Evolutionary conservation across 495 filamentous ascomycete species (phyloP), one percentile per base, ranked within the genome.

Genomic region (Penicillium salamii): DNA sequence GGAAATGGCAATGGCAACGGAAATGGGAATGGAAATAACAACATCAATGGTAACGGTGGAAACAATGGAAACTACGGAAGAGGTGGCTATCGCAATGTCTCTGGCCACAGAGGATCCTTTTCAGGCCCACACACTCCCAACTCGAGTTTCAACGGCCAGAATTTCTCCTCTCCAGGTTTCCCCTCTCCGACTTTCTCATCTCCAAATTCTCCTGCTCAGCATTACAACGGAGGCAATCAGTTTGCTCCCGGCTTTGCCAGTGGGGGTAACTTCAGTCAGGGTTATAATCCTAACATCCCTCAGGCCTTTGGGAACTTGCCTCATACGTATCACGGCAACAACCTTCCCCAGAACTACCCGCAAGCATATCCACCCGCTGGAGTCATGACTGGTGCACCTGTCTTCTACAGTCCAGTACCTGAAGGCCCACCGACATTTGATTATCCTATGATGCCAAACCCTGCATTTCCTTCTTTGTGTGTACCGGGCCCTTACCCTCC

Each of bases 271-370:
- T 40, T 40, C 43, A 35, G 35, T 8, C 46, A 39, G 4, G 46
- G 46, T 13, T 40, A 39, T 40, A 48, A 40, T 34, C 31, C 31
- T 20, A 36, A 23, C 19, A 17, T 23, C 42, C 14, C n/a, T 46
- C 31, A 17, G 3, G 9, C 5, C 19, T 46, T 24, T 12, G 12
- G 18, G 15, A 43, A 35, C 31, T 45, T 45, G 29, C 19, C 17
- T 9, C 28, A 19, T 3, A 7, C 20, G n/a, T 35, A 36, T 12
- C 19, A 19, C 12, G 7, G 5, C 12, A 32, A 32, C 42, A 29
- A 12, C 11, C 42, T 7, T 17, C n/a, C 7, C n/a, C 29, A 32
- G 3, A 3, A 12, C 12, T 13, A 3, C 29, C 29, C 29, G 7
- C 18, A 23, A 9, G 36, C 18, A 19, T 39, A 21, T 17, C 36